Percentiles rank a stretch among this genome's conserved stretches.
Evolutionary conservation across 805 yeast species (phyloP).

Genomic region (Sporopachydermia quercuum): DNA sequence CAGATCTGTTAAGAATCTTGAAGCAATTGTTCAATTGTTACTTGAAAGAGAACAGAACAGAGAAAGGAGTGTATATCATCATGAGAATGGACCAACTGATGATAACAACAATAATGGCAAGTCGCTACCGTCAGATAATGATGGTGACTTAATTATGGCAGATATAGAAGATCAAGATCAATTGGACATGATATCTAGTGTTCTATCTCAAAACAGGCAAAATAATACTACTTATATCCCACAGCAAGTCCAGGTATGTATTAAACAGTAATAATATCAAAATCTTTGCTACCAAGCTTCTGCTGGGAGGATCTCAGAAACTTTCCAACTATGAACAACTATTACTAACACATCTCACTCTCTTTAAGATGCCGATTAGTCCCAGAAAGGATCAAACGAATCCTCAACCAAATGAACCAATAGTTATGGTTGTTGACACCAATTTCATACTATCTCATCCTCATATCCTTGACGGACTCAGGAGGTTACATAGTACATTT

Average conservation of each 20-base stretch:
- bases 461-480: constrained; percentile 37
- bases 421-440: constrained; percentile 61
- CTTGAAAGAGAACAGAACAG: not conserved
- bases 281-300: too few relatives aligned
- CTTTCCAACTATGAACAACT: too few relatives aligned
- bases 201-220: not conserved
- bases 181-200: not conserved
- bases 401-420: constrained; percentile 7
- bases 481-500: constrained; percentile 23
- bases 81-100: not conserved
- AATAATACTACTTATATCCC: not conserved
- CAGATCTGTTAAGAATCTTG: not conserved
- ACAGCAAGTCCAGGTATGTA: not conserved
- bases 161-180: not conserved
- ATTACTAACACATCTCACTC: too few relatives aligned
- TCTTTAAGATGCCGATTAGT: too few relatives aligned
- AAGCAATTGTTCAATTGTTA: not conserved
- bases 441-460: constrained; percentile 67
- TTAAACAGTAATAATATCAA: too few relatives aligned
- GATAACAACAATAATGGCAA: too few relatives aligned
- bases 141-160: not conserved
- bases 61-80: too few relatives aligned
- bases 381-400: too few relatives aligned
- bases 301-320: too few relatives aligned
- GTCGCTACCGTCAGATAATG: not conserved